phyloP scores from a whole-genome alignment of 2,329 filamentous ascomycete genomes.

The Fusarium siculi region DNA sequence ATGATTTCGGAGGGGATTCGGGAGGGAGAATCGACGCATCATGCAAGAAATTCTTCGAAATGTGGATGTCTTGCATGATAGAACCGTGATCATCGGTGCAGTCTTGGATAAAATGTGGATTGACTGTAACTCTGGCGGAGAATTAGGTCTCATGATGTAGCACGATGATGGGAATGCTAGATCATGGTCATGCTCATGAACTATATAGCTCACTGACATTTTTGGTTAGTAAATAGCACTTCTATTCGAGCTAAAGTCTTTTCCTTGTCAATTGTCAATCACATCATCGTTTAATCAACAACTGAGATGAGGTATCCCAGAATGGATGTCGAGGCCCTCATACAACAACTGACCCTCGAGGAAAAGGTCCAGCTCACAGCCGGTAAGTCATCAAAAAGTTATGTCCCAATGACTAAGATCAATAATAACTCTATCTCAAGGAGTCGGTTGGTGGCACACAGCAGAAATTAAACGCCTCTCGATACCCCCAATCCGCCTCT shows the following conservation, averaged over 20 bases:
- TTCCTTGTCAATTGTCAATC: neutral
- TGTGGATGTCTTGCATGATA: no score
- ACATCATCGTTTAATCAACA: neutral
- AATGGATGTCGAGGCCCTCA: slow-evolving; percentile 1
- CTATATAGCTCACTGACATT: neutral
- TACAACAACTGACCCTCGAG: neutral
- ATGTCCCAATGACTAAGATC: no score
- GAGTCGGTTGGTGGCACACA: slow-evolving; percentile 24
- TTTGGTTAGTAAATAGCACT: neutral
- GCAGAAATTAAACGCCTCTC: slow-evolving; percentile 23
- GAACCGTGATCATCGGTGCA: neutral
- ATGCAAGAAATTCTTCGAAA: neutral
- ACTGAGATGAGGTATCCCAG: neutral
- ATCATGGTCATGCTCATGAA: neutral
- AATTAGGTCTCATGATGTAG: neutral
- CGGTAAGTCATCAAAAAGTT: neutral
- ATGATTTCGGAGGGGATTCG: neutral
- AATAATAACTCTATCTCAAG: no score
- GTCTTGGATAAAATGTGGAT: neutral
- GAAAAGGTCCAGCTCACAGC: neutral
- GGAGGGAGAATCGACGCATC: neutral
- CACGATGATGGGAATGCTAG: neutral
- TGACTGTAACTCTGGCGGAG: neutral
- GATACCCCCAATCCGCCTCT: slow-evolving; percentile 6
- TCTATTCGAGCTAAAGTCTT: neutral